Percentiles rank a stretch among this genome's conserved stretches.
These are phyloP conservation scores for Beauveria brongniartii DNA, from an alignment of 2,329 filamentous ascomycete genomes.

Conservation along the genomic window DNA sequence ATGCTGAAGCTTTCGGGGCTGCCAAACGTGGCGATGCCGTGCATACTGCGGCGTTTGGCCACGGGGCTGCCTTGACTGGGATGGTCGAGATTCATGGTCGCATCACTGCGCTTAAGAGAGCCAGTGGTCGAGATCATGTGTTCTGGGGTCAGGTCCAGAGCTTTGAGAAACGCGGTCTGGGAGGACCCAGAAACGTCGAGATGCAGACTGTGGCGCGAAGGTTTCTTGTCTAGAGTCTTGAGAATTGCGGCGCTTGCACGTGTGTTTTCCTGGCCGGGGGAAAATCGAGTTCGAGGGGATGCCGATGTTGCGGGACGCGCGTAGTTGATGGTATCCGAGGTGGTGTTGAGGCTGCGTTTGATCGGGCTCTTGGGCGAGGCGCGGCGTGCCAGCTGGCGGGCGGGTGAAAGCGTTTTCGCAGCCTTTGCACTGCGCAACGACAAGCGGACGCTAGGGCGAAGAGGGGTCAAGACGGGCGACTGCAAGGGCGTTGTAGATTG, in stretches of 20 bases:
- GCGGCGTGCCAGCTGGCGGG: conserved; percentile 51
- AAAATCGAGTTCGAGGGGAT: conserved; percentile 13
- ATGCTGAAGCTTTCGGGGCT: conserved; percentile 58
- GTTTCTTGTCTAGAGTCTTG: conserved; percentile 36
- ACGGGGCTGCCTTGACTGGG: conserved; percentile 73
- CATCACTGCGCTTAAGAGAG: conserved; percentile 86
- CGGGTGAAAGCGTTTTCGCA: conserved; percentile 43
- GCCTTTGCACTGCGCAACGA: conserved; percentile 56
- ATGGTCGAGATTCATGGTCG: conserved; percentile 79
- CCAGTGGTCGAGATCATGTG: conserved; percentile 46
- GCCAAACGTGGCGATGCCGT: conserved; percentile 59
- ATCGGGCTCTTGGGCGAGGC: conserved; percentile 74
- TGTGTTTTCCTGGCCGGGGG: conserved; percentile 34
- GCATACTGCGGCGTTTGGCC: conserved; percentile 82
- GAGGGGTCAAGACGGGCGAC: conserved; percentile 53
- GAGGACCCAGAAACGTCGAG: conserved; percentile 48
- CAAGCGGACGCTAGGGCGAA: conserved; percentile 59
- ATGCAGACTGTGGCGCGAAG: conserved; percentile 46
- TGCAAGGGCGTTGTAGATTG: conserved; percentile 25
- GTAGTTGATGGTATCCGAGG: conserved; percentile 63
- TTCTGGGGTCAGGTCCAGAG: conserved; percentile 37
- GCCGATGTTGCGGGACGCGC: conserved; percentile 38
- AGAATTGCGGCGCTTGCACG: conserved; percentile 33
- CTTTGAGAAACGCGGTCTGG: conserved; percentile 41
- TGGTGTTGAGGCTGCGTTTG: conserved; percentile 66